These are phyloP conservation scores for Diddensiella caesifluorescens DNA, from an alignment of 805 yeast genomes.

Conservation along the genomic window DNA sequence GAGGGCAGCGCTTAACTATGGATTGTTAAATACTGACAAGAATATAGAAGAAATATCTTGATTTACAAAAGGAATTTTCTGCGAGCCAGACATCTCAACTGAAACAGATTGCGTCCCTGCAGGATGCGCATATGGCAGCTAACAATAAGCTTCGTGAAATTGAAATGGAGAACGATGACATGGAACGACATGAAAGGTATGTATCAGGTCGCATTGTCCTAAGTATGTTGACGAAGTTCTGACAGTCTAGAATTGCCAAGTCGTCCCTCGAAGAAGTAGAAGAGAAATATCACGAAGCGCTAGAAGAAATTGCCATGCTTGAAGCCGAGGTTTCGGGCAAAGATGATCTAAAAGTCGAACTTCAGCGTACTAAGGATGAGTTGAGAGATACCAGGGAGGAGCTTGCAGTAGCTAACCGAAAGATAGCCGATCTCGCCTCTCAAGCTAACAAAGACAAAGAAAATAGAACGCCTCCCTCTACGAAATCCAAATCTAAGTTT, in stretches of 20 bases:
- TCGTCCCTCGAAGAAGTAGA: slow-evolving; percentile 34
- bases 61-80: slow-evolving; percentile 28
- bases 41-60: slow-evolving; percentile 21
- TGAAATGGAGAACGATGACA: slow-evolving; percentile 41
- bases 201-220: not conserved
- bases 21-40: not conserved
- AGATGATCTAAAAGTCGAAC: slow-evolving; percentile 26
- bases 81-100: slow-evolving; percentile 22
- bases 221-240: no score
- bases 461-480: not conserved
- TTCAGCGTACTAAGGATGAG: slow-evolving; percentile 33
- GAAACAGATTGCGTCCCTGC: slow-evolving; percentile 27
- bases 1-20: not conserved
- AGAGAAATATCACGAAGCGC: slow-evolving; percentile 31
- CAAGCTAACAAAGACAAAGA: not conserved
- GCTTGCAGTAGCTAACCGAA: slow-evolving; percentile 18
- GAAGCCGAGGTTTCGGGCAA: slow-evolving; percentile 35
- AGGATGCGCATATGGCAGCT: slow-evolving; percentile 31
- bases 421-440: slow-evolving; percentile 8
- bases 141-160: slow-evolving; percentile 35
- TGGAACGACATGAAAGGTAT: slow-evolving; percentile 41
- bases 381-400: slow-evolving; percentile 33
- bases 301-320: slow-evolving; percentile 38
- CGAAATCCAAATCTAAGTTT: not conserved
- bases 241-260: slow-evolving; percentile 31